phyloP scores from a whole-genome alignment of 805 yeast species.

The Kodamaea leandrae region DNA sequence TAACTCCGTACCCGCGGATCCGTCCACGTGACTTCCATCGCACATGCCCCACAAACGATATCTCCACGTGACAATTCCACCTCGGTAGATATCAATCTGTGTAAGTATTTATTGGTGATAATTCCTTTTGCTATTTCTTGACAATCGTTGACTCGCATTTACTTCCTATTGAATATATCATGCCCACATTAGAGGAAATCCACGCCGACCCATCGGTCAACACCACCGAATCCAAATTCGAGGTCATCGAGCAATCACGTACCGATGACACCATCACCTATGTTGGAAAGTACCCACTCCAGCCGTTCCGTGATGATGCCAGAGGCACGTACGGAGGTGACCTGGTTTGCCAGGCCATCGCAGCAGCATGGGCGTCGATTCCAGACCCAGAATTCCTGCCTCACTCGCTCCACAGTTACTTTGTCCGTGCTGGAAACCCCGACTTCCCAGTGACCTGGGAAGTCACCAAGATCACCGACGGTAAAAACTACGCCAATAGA shows the following conservation, averaged over 20 bases:
- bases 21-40: too few species aligned
- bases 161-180: background rate
- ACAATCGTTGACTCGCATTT: background rate
- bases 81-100: too few species aligned
- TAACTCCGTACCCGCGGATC: too few species aligned
- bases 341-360: conserved; percentile 23
- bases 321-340: conserved; percentile 33
- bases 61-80: background rate
- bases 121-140: background rate
- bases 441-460: conserved; percentile 25
- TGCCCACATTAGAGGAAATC: conserved; percentile 7
- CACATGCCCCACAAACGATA: background rate
- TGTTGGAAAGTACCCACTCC: conserved; percentile 26
- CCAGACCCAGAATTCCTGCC: conserved; percentile 22
- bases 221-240: conserved; percentile 12
- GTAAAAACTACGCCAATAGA: conserved; percentile 24
- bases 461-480: conserved; percentile 21
- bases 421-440: conserved; percentile 25
- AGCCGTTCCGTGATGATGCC: conserved; percentile 19
- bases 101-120: background rate
- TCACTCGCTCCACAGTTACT: conserved; percentile 28
- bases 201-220: conserved; percentile 6
- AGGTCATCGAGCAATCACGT: conserved; percentile 9
- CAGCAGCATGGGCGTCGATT: conserved; percentile 29
- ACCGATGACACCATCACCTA: conserved; percentile 15